These are phyloP conservation scores for Talaromyces borbonicus DNA, from an alignment of 495 filamentous ascomycete genomes.

Conservation along the genomic window DNA sequence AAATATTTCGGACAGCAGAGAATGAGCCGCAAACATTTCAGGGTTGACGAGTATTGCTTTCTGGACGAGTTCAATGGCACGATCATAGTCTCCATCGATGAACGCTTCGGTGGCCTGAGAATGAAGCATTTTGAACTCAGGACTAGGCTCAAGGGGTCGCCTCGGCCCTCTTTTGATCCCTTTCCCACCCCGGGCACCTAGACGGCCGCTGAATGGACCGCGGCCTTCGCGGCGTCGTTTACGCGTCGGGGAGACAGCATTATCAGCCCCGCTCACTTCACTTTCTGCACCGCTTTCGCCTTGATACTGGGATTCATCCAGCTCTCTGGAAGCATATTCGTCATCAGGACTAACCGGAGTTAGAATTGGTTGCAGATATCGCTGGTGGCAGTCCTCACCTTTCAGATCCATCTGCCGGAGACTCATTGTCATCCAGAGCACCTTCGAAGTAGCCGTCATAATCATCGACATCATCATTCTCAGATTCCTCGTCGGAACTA, in stretches of 20 bases:
- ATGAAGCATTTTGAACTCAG: conserved; percentile 63
- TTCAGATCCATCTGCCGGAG: not conserved
- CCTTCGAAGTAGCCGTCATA: conserved; percentile 8
- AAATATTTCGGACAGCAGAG: conserved; percentile 62
- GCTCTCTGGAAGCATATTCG: not conserved
- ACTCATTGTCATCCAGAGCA: not conserved
- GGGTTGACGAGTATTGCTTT: conserved; percentile 73
- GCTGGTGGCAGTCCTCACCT: not conserved
- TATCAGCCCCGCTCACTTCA: conserved; percentile 25
- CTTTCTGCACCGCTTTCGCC: not conserved
- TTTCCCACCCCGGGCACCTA: conserved; percentile 36
- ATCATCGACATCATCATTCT: conserved; percentile 9
- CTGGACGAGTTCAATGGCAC: conserved; percentile 49
- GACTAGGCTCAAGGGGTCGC: conserved; percentile 60
- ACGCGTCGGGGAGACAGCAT: conserved; percentile 18
- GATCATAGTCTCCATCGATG: conserved; percentile 53
- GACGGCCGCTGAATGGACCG: conserved; percentile 33
- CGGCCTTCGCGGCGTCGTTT: conserved; percentile 26
- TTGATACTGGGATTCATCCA: not conserved
- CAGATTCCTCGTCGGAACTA: conserved; percentile 9
- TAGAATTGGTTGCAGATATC: not conserved
- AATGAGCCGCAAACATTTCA: conserved; percentile 73
- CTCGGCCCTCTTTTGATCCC: conserved; percentile 54
- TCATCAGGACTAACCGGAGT: not conserved
- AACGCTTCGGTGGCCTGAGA: conserved; percentile 62